These are phyloP conservation scores for Salvia sclarea DNA, from an alignment of 305 asterid species.

Conservation along the genomic window DNA sequence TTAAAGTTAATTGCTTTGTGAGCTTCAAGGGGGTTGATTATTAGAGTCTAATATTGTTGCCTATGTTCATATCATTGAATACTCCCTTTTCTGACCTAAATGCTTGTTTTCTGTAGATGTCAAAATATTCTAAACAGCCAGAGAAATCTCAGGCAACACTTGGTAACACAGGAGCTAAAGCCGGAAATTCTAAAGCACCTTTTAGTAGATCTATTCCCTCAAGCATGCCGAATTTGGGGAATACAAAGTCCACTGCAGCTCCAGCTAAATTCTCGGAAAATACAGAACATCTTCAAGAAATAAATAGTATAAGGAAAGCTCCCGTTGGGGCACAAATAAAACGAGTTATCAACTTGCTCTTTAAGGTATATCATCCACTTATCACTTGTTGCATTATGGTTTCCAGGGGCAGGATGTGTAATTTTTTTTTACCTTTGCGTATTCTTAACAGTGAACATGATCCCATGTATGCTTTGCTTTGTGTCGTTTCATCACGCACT, in stretches of 20 bases:
- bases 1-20: not conserved
- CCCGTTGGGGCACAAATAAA: conserved; percentile 95
- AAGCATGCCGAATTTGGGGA: conserved; percentile 32
- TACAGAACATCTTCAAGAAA: conserved; percentile 81
- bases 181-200: conserved; percentile 44
- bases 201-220: conserved; percentile 43
- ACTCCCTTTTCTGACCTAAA: not conserved
- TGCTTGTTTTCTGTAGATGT: conserved; percentile 49
- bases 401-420: not conserved
- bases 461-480: not conserved
- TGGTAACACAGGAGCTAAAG: conserved; percentile 55
- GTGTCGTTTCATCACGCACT: not conserved
- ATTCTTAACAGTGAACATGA: not conserved
- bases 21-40: not conserved
- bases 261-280: conserved; percentile 76
- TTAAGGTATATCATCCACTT: conserved; percentile 50
- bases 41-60: not conserved
- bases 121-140: conserved; percentile 71
- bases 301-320: conserved; percentile 84
- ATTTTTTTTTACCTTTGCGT: not conserved
- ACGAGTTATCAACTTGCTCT: conserved; percentile 82
- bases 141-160: conserved; percentile 77
- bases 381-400: conserved; percentile 20
- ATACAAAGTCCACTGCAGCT: conserved; percentile 54
- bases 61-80: conserved; percentile 7